Base-by-base conservation (phyloP, 2,329 filamentous ascomycete genomes). In the Calonectria ilicicola region DNA sequence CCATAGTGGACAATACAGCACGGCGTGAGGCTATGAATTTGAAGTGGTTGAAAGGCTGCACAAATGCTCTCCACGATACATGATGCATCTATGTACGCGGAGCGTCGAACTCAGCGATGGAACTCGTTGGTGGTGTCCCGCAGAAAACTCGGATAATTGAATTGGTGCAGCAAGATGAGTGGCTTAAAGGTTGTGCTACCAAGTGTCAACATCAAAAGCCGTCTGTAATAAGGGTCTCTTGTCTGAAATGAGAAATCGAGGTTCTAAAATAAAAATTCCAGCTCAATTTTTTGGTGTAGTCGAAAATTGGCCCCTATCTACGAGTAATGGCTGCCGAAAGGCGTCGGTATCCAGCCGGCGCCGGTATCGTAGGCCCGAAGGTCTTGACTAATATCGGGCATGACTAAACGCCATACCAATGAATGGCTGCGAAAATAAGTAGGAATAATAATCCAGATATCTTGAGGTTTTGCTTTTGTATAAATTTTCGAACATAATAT, bases 11-110 rank as follows among this genome's bases (percentile, higher is more conserved):
- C 51, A 76, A 56, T 19, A 49, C 49, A 23, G 47, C 65, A 69
- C 73, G 73, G 27, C 67, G 73, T 38, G 64, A 42, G 46, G 67
- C 72, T 78, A 73, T 67, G 46, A 70, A 75, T 70, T 47, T 73
- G 67, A 74, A 77, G 23, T 75, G 78, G 68, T 56, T 72, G 67
- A 74, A 78, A 23, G 76, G 78, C 68, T 74, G 74, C 56, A 42
- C 72, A 27, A 77, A 27, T 46, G 78, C 72, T 74, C 81, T 78
- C 75, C 79, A 76, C 44, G 76, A 77, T 65, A 77, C 81, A 83
- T 82, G 73, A 78, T 76, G 82, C 82, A 84, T 83, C 75, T 79
- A 19, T 46, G 56, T 47, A 72, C 47, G 42, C 47, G 15, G 46
- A 46, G 47, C 47, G 46, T 26, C 53, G 27, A 60, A 63, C 67